These are phyloP conservation scores for Arachis hypogaea DNA, from an alignment of 306 rosid species.

Conservation along the genomic window DNA sequence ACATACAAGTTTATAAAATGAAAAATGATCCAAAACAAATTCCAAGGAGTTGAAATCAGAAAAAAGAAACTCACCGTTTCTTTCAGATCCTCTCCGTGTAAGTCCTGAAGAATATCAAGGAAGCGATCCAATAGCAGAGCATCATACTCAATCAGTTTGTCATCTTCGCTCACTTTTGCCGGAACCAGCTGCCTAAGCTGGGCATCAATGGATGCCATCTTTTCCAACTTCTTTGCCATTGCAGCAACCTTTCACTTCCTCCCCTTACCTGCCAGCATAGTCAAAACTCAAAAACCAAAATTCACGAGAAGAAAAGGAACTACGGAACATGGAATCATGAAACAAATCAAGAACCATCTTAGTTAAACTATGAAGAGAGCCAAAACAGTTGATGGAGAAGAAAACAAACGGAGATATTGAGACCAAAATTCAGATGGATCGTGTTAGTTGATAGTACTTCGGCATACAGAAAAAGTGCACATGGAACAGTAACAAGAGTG, in stretches of 20 bases:
- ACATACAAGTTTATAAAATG: slow-evolving; percentile 12
- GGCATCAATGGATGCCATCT: slow-evolving; percentile 84
- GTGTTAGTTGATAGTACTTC: slow-evolving; percentile 1
- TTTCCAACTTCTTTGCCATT: slow-evolving; percentile 72
- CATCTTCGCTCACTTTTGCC: slow-evolving; percentile 82
- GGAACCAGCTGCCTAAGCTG: slow-evolving; percentile 82
- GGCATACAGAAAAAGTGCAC: not conserved
- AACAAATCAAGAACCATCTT: slow-evolving; percentile 30
- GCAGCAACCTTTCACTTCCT: slow-evolving; percentile 24
- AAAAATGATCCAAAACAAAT: slow-evolving; percentile 34
- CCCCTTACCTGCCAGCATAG: slow-evolving; percentile 38
- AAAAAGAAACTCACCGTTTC: slow-evolving; percentile 63
- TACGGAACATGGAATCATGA: not conserved
- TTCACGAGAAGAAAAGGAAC: slow-evolving; percentile 12
- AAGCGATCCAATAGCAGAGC: slow-evolving; percentile 87
- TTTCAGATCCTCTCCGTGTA: slow-evolving; percentile 82
- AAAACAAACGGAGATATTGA: not conserved
- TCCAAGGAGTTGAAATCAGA: not conserved
- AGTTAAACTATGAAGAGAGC: slow-evolving; percentile 14
- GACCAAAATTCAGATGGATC: slow-evolving; percentile 27
- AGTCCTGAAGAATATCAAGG: slow-evolving; percentile 81
- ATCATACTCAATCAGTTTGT: slow-evolving; percentile 83
- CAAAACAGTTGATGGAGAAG: not conserved
- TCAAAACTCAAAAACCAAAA: slow-evolving; percentile 23
- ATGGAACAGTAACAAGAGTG: not conserved